These are phyloP conservation scores for Sporothrix mexicana DNA, from an alignment of 2,329 filamentous ascomycete species.

Conservation along the genomic window DNA sequence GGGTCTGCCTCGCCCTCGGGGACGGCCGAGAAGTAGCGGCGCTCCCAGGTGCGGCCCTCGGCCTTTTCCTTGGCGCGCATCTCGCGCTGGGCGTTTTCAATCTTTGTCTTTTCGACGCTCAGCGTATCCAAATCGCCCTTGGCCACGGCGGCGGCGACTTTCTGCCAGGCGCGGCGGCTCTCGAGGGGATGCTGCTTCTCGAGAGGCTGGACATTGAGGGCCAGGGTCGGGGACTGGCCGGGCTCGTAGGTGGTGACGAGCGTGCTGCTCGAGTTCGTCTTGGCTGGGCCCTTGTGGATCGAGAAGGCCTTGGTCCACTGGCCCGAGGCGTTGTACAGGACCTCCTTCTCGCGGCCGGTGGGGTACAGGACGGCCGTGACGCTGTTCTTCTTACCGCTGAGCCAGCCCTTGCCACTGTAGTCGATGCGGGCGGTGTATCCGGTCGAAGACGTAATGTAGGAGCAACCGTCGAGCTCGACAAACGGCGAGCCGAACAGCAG, in stretches of 20 bases:
- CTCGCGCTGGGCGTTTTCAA: slow-evolving; percentile 86
- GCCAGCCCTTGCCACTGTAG: slow-evolving; percentile 92
- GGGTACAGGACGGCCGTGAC: slow-evolving; percentile 77
- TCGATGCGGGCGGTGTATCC: slow-evolving; percentile 90
- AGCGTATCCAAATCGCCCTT: slow-evolving; percentile 84
- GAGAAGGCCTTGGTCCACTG: slow-evolving; percentile 88
- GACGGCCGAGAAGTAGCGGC: slow-evolving; percentile 76
- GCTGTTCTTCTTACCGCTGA: slow-evolving; percentile 94
- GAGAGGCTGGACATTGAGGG: slow-evolving; percentile 72
- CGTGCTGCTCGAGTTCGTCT: slow-evolving; percentile 49
- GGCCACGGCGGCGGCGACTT: slow-evolving; percentile 80
- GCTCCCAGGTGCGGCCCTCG: slow-evolving; percentile 79
- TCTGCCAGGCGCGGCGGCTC: slow-evolving; percentile 84
- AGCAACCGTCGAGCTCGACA: slow-evolving; percentile 84
- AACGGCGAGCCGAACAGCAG: slow-evolving; percentile 86
- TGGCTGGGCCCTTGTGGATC: slow-evolving; percentile 70
- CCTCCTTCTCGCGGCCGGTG: slow-evolving; percentile 73
- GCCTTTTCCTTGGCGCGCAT: slow-evolving; percentile 73
- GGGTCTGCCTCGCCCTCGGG: slow-evolving; percentile 52
- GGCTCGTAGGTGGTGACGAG: slow-evolving; percentile 68
- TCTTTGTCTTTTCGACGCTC: slow-evolving; percentile 79
- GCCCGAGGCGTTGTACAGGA: slow-evolving; percentile 80
- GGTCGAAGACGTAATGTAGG: slow-evolving; percentile 83
- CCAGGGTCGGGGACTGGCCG: slow-evolving; percentile 62
- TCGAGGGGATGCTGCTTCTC: slow-evolving; percentile 86